phyloP scores from a whole-genome alignment of 129 eudicot genomes.

The Calendula officinalis region DNA sequence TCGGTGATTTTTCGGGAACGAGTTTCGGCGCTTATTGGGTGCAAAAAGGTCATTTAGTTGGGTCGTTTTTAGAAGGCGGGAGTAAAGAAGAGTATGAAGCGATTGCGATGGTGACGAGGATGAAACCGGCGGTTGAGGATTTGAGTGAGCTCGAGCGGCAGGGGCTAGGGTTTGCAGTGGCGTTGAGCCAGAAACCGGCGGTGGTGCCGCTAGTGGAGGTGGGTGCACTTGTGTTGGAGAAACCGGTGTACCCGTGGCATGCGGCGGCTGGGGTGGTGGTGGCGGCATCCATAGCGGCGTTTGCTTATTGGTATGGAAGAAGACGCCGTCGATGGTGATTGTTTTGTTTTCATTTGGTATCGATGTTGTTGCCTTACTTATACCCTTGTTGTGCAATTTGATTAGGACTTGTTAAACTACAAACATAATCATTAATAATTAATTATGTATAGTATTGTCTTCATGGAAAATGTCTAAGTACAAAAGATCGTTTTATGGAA shows the following conservation, averaged over 20 bases:
- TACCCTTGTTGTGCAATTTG: conserved; percentile 36
- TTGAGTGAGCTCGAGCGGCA: conserved; percentile 57
- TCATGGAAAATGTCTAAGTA: not conserved
- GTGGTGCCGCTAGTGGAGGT: conserved; percentile 3
- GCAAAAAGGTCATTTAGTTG: conserved; percentile 67
- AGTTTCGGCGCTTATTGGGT: conserved; percentile 96
- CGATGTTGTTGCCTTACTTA: conserved; percentile 20
- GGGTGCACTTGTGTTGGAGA: conserved; percentile 40
- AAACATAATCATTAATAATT: not conserved
- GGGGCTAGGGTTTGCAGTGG: conserved; percentile 65
- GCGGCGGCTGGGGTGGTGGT: conserved; percentile 83
- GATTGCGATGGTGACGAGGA: conserved; percentile 69
- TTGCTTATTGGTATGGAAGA: conserved; percentile 95
- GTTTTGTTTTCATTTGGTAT: conserved; percentile 11
- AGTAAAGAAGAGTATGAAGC: conserved; percentile 88
- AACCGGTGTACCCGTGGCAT: conserved; percentile 72
- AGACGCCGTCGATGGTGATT: conserved; percentile 54
- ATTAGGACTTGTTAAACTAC: conserved; percentile 22
- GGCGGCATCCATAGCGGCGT: conserved; percentile 88
- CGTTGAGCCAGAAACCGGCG: conserved; percentile 38
- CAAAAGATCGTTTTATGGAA: no score
- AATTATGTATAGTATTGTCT: conserved; percentile 9
- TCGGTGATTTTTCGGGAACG: conserved; percentile 76
- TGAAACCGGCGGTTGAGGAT: conserved; percentile 61
- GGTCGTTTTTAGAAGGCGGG: conserved; percentile 97